phyloP scores from a whole-genome alignment of 2,329 filamentous ascomycete genomes.

The Lecanicillium sp. region DNA sequence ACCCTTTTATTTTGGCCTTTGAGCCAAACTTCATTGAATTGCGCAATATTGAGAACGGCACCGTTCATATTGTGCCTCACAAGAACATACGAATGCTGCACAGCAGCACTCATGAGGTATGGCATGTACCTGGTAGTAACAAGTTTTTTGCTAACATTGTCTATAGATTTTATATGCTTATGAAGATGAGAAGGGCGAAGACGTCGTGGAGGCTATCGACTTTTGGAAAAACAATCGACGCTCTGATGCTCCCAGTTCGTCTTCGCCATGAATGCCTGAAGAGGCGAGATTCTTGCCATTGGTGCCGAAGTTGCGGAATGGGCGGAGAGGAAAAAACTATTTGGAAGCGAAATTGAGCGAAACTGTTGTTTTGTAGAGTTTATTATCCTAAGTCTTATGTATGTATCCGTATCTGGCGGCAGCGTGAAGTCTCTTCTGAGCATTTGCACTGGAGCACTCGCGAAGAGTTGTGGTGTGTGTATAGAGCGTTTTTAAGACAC shows the following conservation, averaged over 20 bases:
- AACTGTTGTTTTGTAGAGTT: slow-evolving; percentile 5
- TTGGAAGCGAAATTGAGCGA: slow-evolving; percentile 11
- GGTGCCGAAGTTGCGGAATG: neutral
- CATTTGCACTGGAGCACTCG: no score
- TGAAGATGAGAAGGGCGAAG: slow-evolving; percentile 89
- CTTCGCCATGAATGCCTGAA: slow-evolving; percentile 12
- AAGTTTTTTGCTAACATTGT: slow-evolving; percentile 14
- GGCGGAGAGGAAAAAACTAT: neutral
- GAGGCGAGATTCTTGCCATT: neutral
- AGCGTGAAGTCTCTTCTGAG: no score
- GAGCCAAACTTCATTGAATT: slow-evolving; percentile 98
- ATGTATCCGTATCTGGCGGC: neutral
- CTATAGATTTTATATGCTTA: slow-evolving; percentile 93
- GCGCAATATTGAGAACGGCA: slow-evolving; percentile 87
- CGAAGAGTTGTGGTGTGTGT: no score
- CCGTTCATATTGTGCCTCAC: slow-evolving; percentile 91
- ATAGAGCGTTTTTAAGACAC: no score
- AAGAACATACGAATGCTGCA: slow-evolving; percentile 98
- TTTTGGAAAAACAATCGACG: slow-evolving; percentile 75
- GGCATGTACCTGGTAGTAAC: neutral
- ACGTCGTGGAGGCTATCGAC: slow-evolving; percentile 89
- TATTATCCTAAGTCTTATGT: neutral
- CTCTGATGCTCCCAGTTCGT: slow-evolving; percentile 33
- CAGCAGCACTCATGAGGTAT: slow-evolving; percentile 91
- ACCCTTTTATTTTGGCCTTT: slow-evolving; percentile 95